These are phyloP conservation scores for Arxiozyma slooffiae DNA, from an alignment of 1,139 yeast species.

Conservation along the genomic window DNA sequence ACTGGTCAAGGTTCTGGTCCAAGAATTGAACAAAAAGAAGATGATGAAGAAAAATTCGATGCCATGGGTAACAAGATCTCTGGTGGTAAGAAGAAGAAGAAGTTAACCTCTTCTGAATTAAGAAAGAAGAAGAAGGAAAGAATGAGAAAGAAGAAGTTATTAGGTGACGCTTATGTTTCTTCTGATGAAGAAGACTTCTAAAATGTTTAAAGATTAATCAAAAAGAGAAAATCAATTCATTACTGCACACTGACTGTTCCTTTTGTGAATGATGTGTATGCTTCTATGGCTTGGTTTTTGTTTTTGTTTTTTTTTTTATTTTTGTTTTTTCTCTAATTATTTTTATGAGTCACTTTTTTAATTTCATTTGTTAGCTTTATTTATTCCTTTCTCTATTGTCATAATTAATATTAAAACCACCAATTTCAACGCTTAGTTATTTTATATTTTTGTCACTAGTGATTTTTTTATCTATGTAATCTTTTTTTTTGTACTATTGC, in stretches of 20 bases:
- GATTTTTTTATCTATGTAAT: constrained; percentile 1
- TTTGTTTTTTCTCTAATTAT: neutral
- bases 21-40: constrained; percentile 93
- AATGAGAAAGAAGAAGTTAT: constrained; percentile 99
- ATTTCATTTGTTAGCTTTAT: constrained; percentile 1
- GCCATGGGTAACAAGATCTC: constrained; percentile 99
- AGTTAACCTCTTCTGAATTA: constrained; percentile 96
- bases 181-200: constrained; percentile 53
- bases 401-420: neutral
- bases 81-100: constrained; percentile 89
- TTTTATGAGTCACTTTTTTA: neutral
- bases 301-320: neutral
- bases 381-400: neutral
- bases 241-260: too few relatives aligned
- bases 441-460: neutral
- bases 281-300: neutral
- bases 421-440: constrained; percentile 2
- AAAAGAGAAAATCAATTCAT: neutral
- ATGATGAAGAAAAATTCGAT: constrained; percentile 96
- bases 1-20: constrained; percentile 99
- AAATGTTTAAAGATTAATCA: neutral
- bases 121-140: constrained; percentile 99
- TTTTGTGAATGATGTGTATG: too few relatives aligned
- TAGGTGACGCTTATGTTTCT: constrained; percentile 98
- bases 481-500: constrained; percentile 3